Percentiles rank a stretch among this genome's conserved stretches.
Conservation (phyloP, 352 stramenopile species). For the Thraustochytrium sp. region DNA sequence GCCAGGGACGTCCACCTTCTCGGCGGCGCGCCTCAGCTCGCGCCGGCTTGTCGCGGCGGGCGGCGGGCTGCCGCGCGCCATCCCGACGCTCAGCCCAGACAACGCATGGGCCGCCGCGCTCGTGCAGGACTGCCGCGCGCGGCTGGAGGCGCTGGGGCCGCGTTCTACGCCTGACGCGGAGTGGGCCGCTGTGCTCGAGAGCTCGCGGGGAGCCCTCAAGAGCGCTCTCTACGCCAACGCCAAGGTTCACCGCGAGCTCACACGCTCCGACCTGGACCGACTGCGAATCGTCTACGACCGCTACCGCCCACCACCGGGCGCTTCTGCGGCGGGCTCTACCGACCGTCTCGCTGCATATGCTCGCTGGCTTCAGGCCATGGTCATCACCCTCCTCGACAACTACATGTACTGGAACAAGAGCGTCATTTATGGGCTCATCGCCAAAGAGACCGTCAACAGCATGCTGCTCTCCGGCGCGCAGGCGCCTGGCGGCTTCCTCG, state of each 20-base stretch:
- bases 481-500: constrained; percentile 65
- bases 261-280: neutral
- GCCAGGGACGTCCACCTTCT: too few species aligned
- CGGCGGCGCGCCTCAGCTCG: too few species aligned
- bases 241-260: neutral
- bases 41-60: too few species aligned
- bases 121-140: neutral
- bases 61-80: too few species aligned
- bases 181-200: neutral
- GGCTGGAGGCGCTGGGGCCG: neutral
- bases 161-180: neutral
- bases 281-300: neutral
- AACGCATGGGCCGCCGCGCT: neutral
- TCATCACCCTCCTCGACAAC: constrained; percentile 60
- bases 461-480: constrained; percentile 62
- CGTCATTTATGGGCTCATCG: constrained; percentile 69
- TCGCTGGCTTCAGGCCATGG: neutral
- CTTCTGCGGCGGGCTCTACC: too few species aligned
- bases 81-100: too few species aligned
- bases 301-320: neutral
- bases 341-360: neutral
- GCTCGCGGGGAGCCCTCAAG: neutral
- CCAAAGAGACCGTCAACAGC: constrained; percentile 66
- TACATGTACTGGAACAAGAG: constrained; percentile 67
- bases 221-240: neutral